phyloP scores from a whole-genome alignment of 2,329 filamentous ascomycete genomes.

The Cladosporium halotolerans region DNA sequence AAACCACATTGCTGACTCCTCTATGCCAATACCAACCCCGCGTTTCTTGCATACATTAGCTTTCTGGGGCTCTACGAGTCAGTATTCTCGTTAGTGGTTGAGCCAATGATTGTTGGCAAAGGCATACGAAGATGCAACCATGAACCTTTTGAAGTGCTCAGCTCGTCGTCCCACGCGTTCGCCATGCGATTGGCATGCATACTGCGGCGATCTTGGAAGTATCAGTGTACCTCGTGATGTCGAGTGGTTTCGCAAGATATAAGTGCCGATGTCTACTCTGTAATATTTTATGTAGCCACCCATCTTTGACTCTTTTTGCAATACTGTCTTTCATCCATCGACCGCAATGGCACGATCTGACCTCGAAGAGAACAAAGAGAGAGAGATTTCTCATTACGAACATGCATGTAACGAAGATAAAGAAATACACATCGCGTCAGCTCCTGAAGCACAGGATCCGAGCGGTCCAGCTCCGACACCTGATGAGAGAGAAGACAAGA shows the following conservation, averaged over 20 bases:
- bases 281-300: too few relatives aligned
- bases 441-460: background rate
- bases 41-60: slow-evolving; percentile 1
- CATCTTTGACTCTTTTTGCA: too few relatives aligned
- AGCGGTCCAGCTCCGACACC: slow-evolving; percentile 27
- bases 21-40: slow-evolving; percentile 9
- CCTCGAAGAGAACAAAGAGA: background rate
- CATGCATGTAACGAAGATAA: background rate
- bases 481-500: slow-evolving; percentile 9
- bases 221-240: slow-evolving; percentile 4
- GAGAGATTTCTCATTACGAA: background rate
- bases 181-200: slow-evolving; percentile 8
- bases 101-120: background rate
- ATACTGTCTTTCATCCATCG: too few relatives aligned
- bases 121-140: background rate
- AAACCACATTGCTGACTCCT: background rate
- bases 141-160: background rate
- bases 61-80: slow-evolving; percentile 1
- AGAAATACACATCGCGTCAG: background rate
- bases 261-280: too few relatives aligned
- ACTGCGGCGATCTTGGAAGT: background rate
- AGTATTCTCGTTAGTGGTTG: background rate
- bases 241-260: too few relatives aligned
- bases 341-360: too few relatives aligned
- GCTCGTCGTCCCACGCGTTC: background rate